Conservation (phyloP, 495 filamentous ascomycete genomes). For the Penicillium cinerascens region DNA sequence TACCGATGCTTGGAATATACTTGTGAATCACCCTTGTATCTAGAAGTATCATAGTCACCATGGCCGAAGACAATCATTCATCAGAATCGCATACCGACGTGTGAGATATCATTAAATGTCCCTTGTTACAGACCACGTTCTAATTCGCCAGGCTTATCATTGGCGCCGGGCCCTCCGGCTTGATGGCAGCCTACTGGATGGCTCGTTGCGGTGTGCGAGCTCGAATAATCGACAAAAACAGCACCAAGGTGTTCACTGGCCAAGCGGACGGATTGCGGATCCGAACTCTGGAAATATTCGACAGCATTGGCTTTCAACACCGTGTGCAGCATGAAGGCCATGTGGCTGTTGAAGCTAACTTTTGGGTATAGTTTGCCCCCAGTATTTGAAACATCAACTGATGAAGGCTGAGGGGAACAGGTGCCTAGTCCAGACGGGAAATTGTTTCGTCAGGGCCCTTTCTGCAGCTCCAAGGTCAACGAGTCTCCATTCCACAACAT, state of each 20-base stretch:
- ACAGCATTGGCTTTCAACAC: constrained; percentile 62
- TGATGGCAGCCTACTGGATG: constrained; percentile 64
- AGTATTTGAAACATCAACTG: not conserved
- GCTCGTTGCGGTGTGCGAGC: constrained; percentile 56
- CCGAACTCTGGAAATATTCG: constrained; percentile 63
- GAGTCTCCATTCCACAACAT: constrained; percentile 53
- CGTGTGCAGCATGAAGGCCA: constrained; percentile 57
- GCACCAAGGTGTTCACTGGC: constrained; percentile 50
- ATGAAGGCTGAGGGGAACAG: constrained; percentile 5
- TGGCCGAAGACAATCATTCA: constrained; percentile 1
- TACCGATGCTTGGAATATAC: not conserved
- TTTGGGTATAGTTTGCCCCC: constrained; percentile 28
- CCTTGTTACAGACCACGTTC: not conserved
- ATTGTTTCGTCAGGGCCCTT: constrained; percentile 45
- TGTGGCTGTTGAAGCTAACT: constrained; percentile 42
- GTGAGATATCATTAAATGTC: not conserved
- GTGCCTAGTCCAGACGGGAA: constrained; percentile 42
- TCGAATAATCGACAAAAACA: constrained; percentile 60
- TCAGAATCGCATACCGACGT: constrained; percentile 16
- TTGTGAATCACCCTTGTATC: not conserved
- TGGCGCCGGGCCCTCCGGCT: constrained; percentile 64
- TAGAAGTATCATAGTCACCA: not conserved
- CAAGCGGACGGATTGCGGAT: constrained; percentile 60
- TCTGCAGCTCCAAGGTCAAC: constrained; percentile 51
- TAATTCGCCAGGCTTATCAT: constrained; percentile 44